Percentiles rank a stretch among this genome's conserved stretches.
Conservation (phyloP, 495 filamentous ascomycete genomes). For the Aspergillus affinis region DNA sequence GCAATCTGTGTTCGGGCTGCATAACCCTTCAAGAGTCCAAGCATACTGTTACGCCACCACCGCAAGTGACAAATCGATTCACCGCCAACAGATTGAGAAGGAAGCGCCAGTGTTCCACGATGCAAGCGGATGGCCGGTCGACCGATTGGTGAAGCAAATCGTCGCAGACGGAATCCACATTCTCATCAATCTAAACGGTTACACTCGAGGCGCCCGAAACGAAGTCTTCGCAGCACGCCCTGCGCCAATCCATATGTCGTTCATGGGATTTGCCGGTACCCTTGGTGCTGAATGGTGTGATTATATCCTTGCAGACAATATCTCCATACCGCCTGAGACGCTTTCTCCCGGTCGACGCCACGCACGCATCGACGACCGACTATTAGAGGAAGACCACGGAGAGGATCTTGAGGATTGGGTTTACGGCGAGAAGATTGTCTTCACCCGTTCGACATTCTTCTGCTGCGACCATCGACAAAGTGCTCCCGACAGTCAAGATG, state of each 20-base stretch:
- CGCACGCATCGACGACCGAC: constrained; percentile 67
- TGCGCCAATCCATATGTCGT: constrained; percentile 98
- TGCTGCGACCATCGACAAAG: constrained; percentile 98
- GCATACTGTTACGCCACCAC: constrained; percentile 99
- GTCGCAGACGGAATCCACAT: constrained; percentile 94
- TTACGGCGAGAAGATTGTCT: constrained; percentile 96
- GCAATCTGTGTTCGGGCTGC: constrained; percentile 97
- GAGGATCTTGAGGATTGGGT: constrained; percentile 75
- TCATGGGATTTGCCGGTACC: constrained; percentile 98
- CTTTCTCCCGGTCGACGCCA: constrained; percentile 76
- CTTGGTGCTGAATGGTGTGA: constrained; percentile 98
- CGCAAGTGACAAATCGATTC: constrained; percentile 82
- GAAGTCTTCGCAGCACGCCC: constrained; percentile 96
- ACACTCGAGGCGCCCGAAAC: constrained; percentile 94
- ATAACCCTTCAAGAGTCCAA: constrained; percentile 68
- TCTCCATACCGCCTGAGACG: constrained; percentile 80
- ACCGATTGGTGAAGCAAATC: constrained; percentile 85
- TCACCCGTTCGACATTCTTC: constrained; percentile 94
- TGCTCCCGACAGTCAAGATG: constrained; percentile 69
- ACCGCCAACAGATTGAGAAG: constrained; percentile 90
- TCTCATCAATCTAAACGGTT: constrained; percentile 94
- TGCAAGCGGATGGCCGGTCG: constrained; percentile 81
- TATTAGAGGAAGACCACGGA: constrained; percentile 65
- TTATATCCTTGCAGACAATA: constrained; percentile 88
- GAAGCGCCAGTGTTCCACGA: constrained; percentile 93